Percentiles rank a stretch among this genome's conserved stretches.
Conservation (phyloP, 805 yeast genomes). For the Tetrapisispora fleetii region DNA sequence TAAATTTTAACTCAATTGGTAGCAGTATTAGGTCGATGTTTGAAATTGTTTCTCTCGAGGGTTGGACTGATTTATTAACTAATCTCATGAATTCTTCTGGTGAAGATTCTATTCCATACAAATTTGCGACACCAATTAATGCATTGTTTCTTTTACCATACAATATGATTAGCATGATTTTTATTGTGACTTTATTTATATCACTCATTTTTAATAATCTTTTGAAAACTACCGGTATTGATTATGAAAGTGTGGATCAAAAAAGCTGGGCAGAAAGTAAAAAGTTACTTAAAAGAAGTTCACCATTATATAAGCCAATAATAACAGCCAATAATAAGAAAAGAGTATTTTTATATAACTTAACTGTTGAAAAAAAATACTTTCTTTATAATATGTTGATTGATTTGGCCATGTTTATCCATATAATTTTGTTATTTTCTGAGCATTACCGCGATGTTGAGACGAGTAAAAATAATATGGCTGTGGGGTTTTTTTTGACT, state of each 20-base stretch:
- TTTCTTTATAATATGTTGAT: not conserved
- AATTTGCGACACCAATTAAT: not conserved
- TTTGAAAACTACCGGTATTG: not conserved
- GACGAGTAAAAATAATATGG: not conserved
- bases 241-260: not conserved
- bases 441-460: not conserved
- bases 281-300: not conserved
- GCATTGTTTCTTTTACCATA: slow-evolving; percentile 1
- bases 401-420: not conserved
- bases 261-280: not conserved
- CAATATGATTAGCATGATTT: not conserved
- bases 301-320: not conserved
- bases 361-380: not conserved
- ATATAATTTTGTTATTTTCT: not conserved
- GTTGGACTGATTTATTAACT: slow-evolving; percentile 1
- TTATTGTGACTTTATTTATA: not conserved
- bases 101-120: not conserved
- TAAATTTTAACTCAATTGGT: not conserved
- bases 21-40: not conserved
- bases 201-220: not conserved
- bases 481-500: not conserved
- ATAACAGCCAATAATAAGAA: not conserved
- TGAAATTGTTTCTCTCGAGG: slow-evolving; percentile 2
- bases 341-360: not conserved
- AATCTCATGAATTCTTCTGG: slow-evolving; percentile 1